Evolutionary conservation across 1,284 basidiomycete species (phyloP), one percentile per base, ranked within the genome.

Genomic region (Ustilago crameri): DNA sequence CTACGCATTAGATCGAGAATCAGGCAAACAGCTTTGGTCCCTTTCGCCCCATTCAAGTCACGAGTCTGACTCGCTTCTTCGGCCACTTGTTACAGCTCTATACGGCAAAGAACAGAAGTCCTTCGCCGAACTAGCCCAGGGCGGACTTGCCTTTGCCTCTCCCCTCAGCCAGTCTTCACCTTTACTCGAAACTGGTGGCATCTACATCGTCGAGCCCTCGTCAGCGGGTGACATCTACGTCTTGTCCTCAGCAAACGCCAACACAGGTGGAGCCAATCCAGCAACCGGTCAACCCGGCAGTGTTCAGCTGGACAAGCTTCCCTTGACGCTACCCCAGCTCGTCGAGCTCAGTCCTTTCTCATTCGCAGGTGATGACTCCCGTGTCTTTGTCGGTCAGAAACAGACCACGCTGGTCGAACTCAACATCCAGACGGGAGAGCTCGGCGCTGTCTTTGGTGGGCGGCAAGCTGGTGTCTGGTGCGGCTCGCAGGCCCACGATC

Each of bases 181-280:
- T 51, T 88, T 89, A 65, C 85, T 86, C 43, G 83, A 85, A 0
- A 84, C 86, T 37, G 88, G 89, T 57, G 93, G 94, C 79, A 87
- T 91, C 48, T 95, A 94, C 84, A 89, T 95, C 59, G 91, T 95
- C 52, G 93, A 95, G 81, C 93, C 93, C 0, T 91, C 93, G 85
- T 89, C 90, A 1, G 78, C 75, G 2, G 93, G 93, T 8, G 90
- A 93, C 78, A 92, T 95, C 75, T 95, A 93, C 84, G 87, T 94
- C 51, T 88, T 92, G 83, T 85, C 88, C 3, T 87, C 88, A 14
- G 48, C 49, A 10, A 50, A 44, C 14, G 46, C 26, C 34, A 52
- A 47, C 0, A 40, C 49, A 37, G 58, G 62, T 8, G 37, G 59
- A 9, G 14, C 45, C 7, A n/a, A 50, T 15, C 17, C 55, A 3